Base-by-base conservation (phyloP, 2,329 filamentous ascomycete genomes). In the Aspergillus sp. region DNA sequence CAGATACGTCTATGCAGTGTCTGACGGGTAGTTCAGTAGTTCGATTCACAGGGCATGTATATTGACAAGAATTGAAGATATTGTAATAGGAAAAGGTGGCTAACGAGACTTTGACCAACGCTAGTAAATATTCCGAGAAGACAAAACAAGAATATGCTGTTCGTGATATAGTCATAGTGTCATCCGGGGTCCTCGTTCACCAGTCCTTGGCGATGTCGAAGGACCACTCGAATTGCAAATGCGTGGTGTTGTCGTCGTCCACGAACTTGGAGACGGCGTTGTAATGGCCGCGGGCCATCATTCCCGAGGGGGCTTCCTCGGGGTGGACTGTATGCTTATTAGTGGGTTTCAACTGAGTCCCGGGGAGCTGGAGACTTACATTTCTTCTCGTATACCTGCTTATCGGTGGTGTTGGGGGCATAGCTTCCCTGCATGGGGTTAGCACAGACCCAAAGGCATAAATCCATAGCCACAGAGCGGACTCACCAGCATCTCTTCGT, bases 171-270 rank as follows among this genome's bases (percentile, higher is more conserved):
- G 45, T 55, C 52, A 43, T 50, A 33, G 54, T 52, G 45, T 56
- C 50, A 49, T 50, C 46, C 45, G 40, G 22, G 36, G 49, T 40
- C 33, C 24, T 8, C 40, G 46, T 54, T 57, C 70, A 72, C 94
- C 94, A 97, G 71, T 96, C 90, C 83, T 97, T 99, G 76, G 88
- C 82, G 72, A 99, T 96, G 69, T 96, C 89, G 67, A 99, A 97
- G 56, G 87, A 85, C 94, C 94, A 99, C 66, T 95, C 88, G 73
- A 99, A 99, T 70, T 87, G 81, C 58, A 99, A 80, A 75, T 99
- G 92, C 59, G 82, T 86, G 75, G 90, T 86, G 73, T 94, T 87
- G 77, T 99, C 94, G 67, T 99, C 94, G 70, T 99, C 94, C 57
- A 96, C 83, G 72, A 99, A 99, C 74, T 85, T 90, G 61, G 91